Base-by-base conservation (phyloP, 352 stramenopile species). In the Phytophthora idaei region DNA sequence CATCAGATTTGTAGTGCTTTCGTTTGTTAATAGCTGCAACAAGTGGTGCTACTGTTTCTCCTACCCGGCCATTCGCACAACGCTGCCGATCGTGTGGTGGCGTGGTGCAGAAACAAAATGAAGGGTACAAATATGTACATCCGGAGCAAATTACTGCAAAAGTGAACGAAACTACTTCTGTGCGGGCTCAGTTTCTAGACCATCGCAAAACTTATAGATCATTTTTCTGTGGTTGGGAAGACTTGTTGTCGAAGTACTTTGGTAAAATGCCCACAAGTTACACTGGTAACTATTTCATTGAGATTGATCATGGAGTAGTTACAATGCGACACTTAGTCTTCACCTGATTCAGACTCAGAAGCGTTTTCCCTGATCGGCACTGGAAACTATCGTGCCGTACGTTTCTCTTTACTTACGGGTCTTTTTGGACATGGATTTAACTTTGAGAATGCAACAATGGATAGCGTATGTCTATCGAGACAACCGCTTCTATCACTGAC, bases 21-120 rank as follows among this genome's bases (percentile, higher is more conserved):
- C n/a, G n/a, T n/a, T n/a, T n/a, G n/a, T n/a, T n/a, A n/a, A n/a
- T n/a, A n/a, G n/a, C n/a, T n/a, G n/a, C n/a, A 48, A 28, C 45
- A 51, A 21, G 57, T 64, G 11, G 37, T 57, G 2, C n/a, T 64
- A 7, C 15, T 64, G 1, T 64, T 45, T 45, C 28, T 57, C 14
- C 34, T 64, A 28, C 58, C 39, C 1, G 58, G 58, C 0, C 48
- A 65, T 44, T 58, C 37, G 5, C 58, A 58, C 8, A 58, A 65
- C 47, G n/a, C 48, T 28, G 48, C 49, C 0, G 39, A 65, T 31
- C 48, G 58, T 11, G 48, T 58, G 0, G 48, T 58, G 2, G 36
- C 58, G 5, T 65, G 37, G 39, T 58, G 48, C 14, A 25, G 29
- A 0, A 0, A 11, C 0, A 65, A 58, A 21, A 53, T 65, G 29